Evolutionary conservation across 768 basidiomycete genomes (phyloP), one percentile per base, ranked within the genome.

Genomic region (Podaxis mareebaensis): DNA sequence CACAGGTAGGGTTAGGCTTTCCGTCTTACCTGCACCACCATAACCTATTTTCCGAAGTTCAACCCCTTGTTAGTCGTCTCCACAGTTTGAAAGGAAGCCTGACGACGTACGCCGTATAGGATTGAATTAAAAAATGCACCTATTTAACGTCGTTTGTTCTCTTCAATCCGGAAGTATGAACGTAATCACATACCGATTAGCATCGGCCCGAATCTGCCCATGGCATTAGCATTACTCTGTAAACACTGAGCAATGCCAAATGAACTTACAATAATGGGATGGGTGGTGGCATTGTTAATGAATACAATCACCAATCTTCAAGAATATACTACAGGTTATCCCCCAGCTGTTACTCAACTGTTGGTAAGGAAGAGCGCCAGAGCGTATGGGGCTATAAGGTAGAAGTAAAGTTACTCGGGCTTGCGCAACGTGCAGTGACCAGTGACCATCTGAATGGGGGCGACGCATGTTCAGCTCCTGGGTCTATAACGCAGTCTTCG

Each of bases 71-170:
- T 44, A n/a, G 17, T 15, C 15, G 52, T 57, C 17, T 26, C 15
- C 36, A 20, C 53, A 13, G 6, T n/a, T n/a, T 40, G 48, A 36
- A 46, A 61, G 26, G 12, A 20, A 24, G 33, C 26, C 11, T 15
- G 20, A 24, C 8, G 42, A 68, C 70, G n/a, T 65, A 74, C 75
- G 56, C 75, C 76, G 60, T 75, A 78, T 26, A 78, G 60, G 13
- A 76, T 74, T 53, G 71, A 68, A 59, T 77, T 76, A 4, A 77
- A 56, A 56, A 75, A 73, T 26, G 70, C 70, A 11, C 77, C 76
- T 17, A 36, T 22, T 46, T 1, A 44, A n/a, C 3, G 33, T 33
- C 33, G 10, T 33, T 33, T 10, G 2, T 33, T 33, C 33, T 44
- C 15, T 44, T 44, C 15, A 7, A 17, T 44, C 7, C 17, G 17